Evolutionary conservation across 768 basidiomycete genomes (phyloP).

Genomic region (Chlorophyllum brunneum): DNA sequence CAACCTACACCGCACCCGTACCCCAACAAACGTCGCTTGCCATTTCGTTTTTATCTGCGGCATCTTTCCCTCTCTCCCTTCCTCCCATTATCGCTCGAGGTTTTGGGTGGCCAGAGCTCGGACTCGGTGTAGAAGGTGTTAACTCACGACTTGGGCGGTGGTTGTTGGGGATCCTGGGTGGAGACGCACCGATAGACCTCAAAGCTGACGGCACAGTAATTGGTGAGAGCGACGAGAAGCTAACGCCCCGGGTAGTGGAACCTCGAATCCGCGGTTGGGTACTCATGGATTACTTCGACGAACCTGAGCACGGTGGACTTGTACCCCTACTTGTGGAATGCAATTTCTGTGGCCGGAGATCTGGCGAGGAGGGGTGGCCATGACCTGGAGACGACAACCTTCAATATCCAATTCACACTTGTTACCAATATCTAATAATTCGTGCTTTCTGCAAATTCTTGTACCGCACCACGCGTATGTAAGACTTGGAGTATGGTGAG

Average conservation of each 20-base stretch:
- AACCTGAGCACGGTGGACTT: conserved; percentile 49
- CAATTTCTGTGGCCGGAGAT: conserved; percentile 56
- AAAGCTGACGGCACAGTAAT: conserved; percentile 11
- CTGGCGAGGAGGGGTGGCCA: conserved; percentile 41
- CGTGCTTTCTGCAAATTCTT: too few species aligned
- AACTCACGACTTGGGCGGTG: conserved; percentile 73
- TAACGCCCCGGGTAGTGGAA: conserved; percentile 21
- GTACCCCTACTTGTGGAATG: conserved; percentile 72
- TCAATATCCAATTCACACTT: too few species aligned
- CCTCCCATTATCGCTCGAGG: conserved; percentile 78
- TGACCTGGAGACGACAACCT: not conserved
- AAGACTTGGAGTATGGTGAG: too few species aligned
- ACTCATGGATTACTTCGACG: conserved; percentile 68
- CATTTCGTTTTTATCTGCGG: conserved; percentile 80
- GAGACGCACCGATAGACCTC: conserved; percentile 8
- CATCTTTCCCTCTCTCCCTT: conserved; percentile 75
- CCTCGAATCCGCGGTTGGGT: conserved; percentile 69
- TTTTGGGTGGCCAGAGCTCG: conserved; percentile 75
- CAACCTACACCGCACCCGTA: conserved; percentile 10
- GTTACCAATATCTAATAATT: not conserved
- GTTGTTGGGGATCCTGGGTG: conserved; percentile 52
- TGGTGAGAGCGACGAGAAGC: not conserved
- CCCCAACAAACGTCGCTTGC: conserved; percentile 43
- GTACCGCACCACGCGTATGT: too few species aligned
- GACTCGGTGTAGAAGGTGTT: conserved; percentile 82